These are phyloP conservation scores for Linnemannia hyalina DNA, from an alignment of 192 early-diverging fungal genomes.

Conservation along the genomic window DNA sequence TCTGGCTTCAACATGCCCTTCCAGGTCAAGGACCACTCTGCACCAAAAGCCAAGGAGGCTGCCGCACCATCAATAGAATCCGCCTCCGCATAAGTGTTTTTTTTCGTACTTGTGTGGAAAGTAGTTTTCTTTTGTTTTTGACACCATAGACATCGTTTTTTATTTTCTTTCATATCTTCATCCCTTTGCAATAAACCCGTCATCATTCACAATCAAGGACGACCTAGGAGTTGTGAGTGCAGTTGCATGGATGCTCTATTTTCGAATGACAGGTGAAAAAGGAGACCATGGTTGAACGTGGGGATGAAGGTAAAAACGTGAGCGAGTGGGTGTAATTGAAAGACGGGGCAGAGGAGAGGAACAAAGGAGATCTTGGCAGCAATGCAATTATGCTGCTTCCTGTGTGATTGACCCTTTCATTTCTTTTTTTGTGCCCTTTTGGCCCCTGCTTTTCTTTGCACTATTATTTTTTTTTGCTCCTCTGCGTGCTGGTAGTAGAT, in stretches of 20 bases:
- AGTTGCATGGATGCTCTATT: background rate
- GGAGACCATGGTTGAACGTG: background rate
- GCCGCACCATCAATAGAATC: constrained; percentile 34
- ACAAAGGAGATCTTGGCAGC: background rate
- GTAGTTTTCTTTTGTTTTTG: background rate
- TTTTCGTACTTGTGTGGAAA: background rate
- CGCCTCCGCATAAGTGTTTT: constrained; percentile 3
- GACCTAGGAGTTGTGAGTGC: background rate
- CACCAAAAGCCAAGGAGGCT: constrained; percentile 30
- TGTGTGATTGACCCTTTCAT: too few species aligned
- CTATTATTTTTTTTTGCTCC: background rate
- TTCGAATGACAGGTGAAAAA: background rate
- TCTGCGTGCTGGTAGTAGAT: background rate
- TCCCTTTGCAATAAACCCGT: background rate
- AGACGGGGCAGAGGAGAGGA: background rate
- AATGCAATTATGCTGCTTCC: too few species aligned
- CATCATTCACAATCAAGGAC: background rate
- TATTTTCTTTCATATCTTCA: background rate
- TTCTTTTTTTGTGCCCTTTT: too few species aligned
- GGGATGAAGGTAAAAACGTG: background rate
- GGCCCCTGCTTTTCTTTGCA: background rate
- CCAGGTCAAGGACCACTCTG: constrained; percentile 54
- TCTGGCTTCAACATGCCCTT: constrained; percentile 94
- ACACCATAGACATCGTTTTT: background rate
- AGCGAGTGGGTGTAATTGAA: background rate